Percentiles rank a stretch among this genome's conserved stretches.
phyloP scores from a whole-genome alignment of 2,329 filamentous ascomycete species.

The Xylaria sp. region DNA sequence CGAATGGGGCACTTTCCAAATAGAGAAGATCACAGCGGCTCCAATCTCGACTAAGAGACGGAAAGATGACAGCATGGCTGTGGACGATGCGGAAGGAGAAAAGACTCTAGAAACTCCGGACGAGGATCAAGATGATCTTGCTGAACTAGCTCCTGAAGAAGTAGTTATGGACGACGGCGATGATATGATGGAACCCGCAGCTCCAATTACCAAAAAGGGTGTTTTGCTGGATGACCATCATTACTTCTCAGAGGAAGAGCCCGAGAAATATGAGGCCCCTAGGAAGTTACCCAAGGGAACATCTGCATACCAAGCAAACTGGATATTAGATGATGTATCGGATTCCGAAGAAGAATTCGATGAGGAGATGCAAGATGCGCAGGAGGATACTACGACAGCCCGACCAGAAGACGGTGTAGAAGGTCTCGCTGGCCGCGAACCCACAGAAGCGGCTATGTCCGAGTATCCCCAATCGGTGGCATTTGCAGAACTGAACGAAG shows the following conservation, averaged over 20 bases:
- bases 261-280: slow-evolving; percentile 68
- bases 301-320: slow-evolving; percentile 92
- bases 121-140: slow-evolving; percentile 84
- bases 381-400: slow-evolving; percentile 60
- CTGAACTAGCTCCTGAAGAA: slow-evolving; percentile 87
- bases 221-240: slow-evolving; percentile 96
- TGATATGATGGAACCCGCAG: slow-evolving; percentile 51
- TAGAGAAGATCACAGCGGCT: slow-evolving; percentile 86
- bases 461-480: slow-evolving; percentile 95
- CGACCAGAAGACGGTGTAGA: slow-evolving; percentile 87
- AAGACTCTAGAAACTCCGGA: slow-evolving; percentile 76
- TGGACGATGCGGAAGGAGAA: slow-evolving; percentile 68
- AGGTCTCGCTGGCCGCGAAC: slow-evolving; percentile 71
- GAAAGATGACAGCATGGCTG: slow-evolving; percentile 73
- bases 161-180: slow-evolving; percentile 71
- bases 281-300: slow-evolving; percentile 89
- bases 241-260: slow-evolving; percentile 93
- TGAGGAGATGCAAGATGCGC: slow-evolving; percentile 60
- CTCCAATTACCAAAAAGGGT: slow-evolving; percentile 75
- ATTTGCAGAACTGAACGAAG: slow-evolving; percentile 87
- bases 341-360: slow-evolving; percentile 84
- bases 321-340: slow-evolving; percentile 83
- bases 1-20: slow-evolving; percentile 93
- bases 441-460: slow-evolving; percentile 82
- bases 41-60: slow-evolving; percentile 71